These are phyloP conservation scores for Magnolia officinalis DNA, from an alignment of 164 flowering plant genomes.

Conservation along the genomic window DNA sequence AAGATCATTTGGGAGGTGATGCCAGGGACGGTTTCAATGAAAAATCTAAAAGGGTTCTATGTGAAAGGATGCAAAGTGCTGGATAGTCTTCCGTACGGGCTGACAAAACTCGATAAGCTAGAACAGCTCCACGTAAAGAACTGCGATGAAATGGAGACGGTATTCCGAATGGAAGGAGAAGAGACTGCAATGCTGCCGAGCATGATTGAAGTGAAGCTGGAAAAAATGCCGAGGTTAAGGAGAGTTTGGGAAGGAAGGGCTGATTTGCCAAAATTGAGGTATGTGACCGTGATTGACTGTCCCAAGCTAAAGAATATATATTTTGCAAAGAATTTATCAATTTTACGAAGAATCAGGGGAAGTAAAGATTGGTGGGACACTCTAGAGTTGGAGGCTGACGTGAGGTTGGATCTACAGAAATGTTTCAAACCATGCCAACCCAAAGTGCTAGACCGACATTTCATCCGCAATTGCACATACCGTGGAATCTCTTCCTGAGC, in stretches of 20 bases:
- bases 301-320: slow-evolving; percentile 1
- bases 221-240: neutral
- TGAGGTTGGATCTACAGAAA: neutral
- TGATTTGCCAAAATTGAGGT: neutral
- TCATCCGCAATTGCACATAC: neutral
- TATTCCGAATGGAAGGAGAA: neutral
- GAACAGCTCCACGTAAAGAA: slow-evolving; percentile 2
- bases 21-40: neutral
- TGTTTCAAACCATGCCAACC: slow-evolving; percentile 4
- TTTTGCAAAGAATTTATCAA: neutral
- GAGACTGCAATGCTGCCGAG: neutral
- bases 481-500: no score
- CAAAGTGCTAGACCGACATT: neutral
- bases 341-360: neutral
- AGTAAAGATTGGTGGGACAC: slow-evolving; percentile 6
- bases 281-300: neutral
- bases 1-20: neutral
- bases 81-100: neutral
- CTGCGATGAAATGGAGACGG: neutral
- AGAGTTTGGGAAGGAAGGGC: slow-evolving; percentile 2
- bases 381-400: neutral
- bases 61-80: neutral
- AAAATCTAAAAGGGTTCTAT: neutral
- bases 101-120: slow-evolving; percentile 2
- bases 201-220: neutral